Conservation (phyloP, 164 flowering plant genomes). For the Macadamia integrifolia region DNA sequence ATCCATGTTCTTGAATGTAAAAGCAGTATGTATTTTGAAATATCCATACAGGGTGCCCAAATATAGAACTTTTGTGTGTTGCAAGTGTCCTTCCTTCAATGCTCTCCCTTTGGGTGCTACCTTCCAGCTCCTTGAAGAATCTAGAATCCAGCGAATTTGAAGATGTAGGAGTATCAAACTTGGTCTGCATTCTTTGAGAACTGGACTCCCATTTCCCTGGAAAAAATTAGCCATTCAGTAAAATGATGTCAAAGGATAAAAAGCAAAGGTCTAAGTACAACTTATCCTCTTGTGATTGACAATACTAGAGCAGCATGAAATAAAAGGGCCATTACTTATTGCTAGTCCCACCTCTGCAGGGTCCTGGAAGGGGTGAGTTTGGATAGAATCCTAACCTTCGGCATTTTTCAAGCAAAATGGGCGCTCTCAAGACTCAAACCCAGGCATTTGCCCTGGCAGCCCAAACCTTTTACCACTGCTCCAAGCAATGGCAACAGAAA, state of each 20-base stretch:
- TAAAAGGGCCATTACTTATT: too few relatives aligned
- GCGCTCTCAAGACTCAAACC: too few relatives aligned
- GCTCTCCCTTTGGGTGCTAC: slow-evolving; percentile 27
- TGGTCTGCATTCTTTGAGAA: slow-evolving; percentile 15
- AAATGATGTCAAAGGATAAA: slow-evolving; percentile 5
- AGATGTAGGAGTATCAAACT: slow-evolving; percentile 7
- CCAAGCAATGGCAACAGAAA: too few relatives aligned
- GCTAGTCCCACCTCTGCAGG: too few relatives aligned
- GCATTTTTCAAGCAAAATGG: too few relatives aligned
- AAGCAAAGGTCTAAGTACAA: not conserved
- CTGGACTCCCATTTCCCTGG: slow-evolving; percentile 31
- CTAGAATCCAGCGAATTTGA: slow-evolving; percentile 9
- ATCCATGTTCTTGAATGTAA: too few relatives aligned
- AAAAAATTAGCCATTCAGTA: slow-evolving; percentile 8
- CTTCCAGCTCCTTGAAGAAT: slow-evolving; percentile 12
- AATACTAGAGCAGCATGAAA: too few relatives aligned
- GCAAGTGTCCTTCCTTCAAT: slow-evolving; percentile 5
- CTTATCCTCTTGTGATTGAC: not conserved
- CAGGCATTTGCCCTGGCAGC: too few relatives aligned
- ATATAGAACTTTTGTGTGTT: not conserved
- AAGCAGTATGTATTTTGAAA: not conserved
- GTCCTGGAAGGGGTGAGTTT: too few relatives aligned
- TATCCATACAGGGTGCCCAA: not conserved
- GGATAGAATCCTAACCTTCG: too few relatives aligned
- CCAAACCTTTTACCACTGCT: too few relatives aligned